phyloP scores from a whole-genome alignment of 306 rosid species.

The Citrullus mucosospermus region DNA sequence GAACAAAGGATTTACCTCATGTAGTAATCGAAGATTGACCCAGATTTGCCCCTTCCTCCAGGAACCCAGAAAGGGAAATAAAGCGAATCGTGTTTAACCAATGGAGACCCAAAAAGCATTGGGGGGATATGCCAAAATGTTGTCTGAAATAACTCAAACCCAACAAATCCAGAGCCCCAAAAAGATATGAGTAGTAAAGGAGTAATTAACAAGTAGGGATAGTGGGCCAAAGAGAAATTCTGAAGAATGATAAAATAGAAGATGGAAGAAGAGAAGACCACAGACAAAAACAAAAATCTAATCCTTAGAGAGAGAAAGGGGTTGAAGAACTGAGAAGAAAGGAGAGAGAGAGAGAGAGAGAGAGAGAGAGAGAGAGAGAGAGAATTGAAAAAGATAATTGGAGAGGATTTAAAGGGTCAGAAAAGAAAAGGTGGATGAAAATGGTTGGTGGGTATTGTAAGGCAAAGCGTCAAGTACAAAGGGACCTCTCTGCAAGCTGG shows the following conservation, averaged over 20 bases:
- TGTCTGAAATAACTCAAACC: slow-evolving; percentile 33
- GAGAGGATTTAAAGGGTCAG: slow-evolving; percentile 16
- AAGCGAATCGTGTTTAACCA: slow-evolving; percentile 26
- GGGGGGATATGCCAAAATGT: slow-evolving; percentile 20
- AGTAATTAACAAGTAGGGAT: slow-evolving; percentile 42
- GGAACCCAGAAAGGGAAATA: slow-evolving; percentile 39
- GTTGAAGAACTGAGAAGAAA: not conserved
- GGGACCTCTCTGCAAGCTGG: slow-evolving; percentile 61
- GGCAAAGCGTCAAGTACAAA: slow-evolving; percentile 23
- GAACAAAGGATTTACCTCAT: slow-evolving; percentile 56
- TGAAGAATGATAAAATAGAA: slow-evolving; percentile 12
- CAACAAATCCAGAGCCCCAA: slow-evolving; percentile 43
- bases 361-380: not conserved
- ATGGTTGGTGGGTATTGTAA: slow-evolving; percentile 27
- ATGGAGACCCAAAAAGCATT: slow-evolving; percentile 44
- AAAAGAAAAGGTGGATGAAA: slow-evolving; percentile 24
- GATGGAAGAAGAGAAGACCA: not conserved
- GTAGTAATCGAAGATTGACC: slow-evolving; percentile 34
- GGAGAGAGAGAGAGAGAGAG: not conserved
- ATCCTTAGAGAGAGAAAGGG: slow-evolving; percentile 4
- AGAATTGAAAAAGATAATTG: slow-evolving; percentile 7
- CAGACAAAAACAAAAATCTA: slow-evolving; percentile 35
- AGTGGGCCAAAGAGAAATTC: slow-evolving; percentile 24
- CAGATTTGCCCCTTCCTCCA: slow-evolving; percentile 43
- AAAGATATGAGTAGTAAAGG: slow-evolving; percentile 24